Base-by-base conservation (phyloP, 1,139 yeast species). In the Candida sp. region DNA sequence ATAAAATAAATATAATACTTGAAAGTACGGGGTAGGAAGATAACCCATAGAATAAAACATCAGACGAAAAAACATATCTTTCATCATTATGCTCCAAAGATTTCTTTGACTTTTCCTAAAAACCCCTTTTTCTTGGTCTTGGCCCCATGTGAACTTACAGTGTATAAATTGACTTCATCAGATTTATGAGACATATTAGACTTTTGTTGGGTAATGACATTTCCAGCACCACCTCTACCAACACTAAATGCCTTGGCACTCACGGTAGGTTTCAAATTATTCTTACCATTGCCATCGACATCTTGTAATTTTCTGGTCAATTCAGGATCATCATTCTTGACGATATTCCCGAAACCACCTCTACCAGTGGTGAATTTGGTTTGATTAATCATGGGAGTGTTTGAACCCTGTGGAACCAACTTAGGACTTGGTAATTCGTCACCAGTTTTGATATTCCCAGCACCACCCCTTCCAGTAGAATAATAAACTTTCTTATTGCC, bases 391-490 rank as follows among this genome's bases (percentile, higher is more conserved):
- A 70, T 77, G 21, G 91, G 93, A 21, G 86, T 79, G 49, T 75
- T 80, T 23, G 84, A 77, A 2, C 87, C 88, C 54, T 79, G 82
- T 4, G 81, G 79, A 1, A 74, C 77, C 34, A 79, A 60, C 43
- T 71, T 75, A 3, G 85, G 85, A 8, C 81, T 73, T 6, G 82
- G 81, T 33, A 68, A 60, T 36, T 69, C 60, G 36, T 55, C 57
- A 7, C 81, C 66, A 1, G 70, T 52, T 50, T 76, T 71, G 45
- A 86, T 81, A 58, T 86, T 86, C 6, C 93, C 93, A 0, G 87
- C 87, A 4, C 95, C 93, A 8, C 95, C 95, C 50, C 95, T 73
- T 8, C 93, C 93, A 0, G 89, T 83, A n/a, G 86, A 79, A 51
- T 73, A 70, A 49, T 65, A 68, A 6, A 68, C 65, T 47, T 64